Base-by-base conservation (phyloP, 192 early-diverging fungal species). In the Pilobolus umbonatus region DNA sequence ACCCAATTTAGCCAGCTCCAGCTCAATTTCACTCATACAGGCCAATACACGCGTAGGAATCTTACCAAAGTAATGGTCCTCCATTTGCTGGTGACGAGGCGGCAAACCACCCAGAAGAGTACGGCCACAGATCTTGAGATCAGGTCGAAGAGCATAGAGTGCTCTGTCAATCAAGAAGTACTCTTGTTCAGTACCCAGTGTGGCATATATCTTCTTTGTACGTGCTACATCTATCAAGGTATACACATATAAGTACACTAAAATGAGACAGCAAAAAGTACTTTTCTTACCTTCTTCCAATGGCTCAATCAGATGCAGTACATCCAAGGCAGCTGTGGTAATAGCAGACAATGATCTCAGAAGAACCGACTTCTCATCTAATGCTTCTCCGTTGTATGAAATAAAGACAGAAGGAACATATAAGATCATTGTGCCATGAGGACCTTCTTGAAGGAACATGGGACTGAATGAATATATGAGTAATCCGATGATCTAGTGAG, bases 61-160 rank as follows among this genome's bases (percentile, higher is more conserved):
- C 65, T 88, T 87, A 54, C 96, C 96, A 79, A 98, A 98, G 87
- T 98, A 98, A 79, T 98, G 96, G 77, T 98, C 96, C 72, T 98
- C 96, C 60, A 98, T 82, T 83, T 98, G 96, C 80, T 98, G 96
- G 77, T 96, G 94, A 67, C 92, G 89, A 52, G 96, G 94, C 26
- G 96, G 96, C 63, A 96, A 81, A 60, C 84, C 81, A 34, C 96
- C 96, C 46, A 98, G 73, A 38, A 98, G 80, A 39, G 93, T 96
- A 65, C 96, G 87, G 53, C 96, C 96, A n/a, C 88, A 86, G 71
- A 94, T 93, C 87, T 96, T 96, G 49, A 98, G 81, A 68, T 98
- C 96, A 47, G 91, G 93, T 39, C 94, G 89, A 68, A 95, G 81
- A 68, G 89, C 75, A 80, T 95, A 98, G 64, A 98, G 82, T 30